Conservation (phyloP, 2,329 filamentous ascomycete genomes). For the Sphaerulina populicola region DNA sequence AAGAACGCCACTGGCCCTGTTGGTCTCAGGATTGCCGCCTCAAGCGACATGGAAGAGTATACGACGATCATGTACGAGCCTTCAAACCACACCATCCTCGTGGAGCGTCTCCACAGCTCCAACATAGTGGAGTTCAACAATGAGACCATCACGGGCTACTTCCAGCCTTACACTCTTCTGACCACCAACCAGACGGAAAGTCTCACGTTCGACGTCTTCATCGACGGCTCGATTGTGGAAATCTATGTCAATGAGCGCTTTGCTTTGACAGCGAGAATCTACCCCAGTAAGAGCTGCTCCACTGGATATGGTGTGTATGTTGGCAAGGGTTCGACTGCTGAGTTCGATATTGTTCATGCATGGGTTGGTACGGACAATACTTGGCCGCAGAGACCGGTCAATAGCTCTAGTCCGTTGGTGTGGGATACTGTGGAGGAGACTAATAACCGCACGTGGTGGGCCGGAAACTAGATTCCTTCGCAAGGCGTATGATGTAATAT, state of each 20-base stretch:
- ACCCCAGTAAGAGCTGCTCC: slow-evolving; percentile 39
- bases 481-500: background rate
- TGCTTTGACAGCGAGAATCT: slow-evolving; percentile 38
- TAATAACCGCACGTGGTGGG: slow-evolving; percentile 42
- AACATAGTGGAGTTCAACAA: slow-evolving; percentile 38
- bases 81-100: slow-evolving; percentile 40
- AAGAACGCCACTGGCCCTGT: slow-evolving; percentile 34
- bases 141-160: slow-evolving; percentile 40
- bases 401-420: slow-evolving; percentile 37
- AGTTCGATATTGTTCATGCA: slow-evolving; percentile 33
- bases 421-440: slow-evolving; percentile 40
- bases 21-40: slow-evolving; percentile 39
- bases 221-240: slow-evolving; percentile 43
- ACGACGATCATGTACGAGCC: slow-evolving; percentile 42
- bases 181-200: slow-evolving; percentile 30
- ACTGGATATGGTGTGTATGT: slow-evolving; percentile 40
- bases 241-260: slow-evolving; percentile 42
- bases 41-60: slow-evolving; percentile 38
- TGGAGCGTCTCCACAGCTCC: slow-evolving; percentile 40
- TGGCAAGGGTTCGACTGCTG: slow-evolving; percentile 31
- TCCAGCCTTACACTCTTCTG: slow-evolving; percentile 38
- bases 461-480: slow-evolving; percentile 25
- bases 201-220: slow-evolving; percentile 39
- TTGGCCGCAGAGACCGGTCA: slow-evolving; percentile 37
- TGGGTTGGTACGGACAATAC: slow-evolving; percentile 36